Base-by-base conservation (phyloP, 2,329 filamentous ascomycete genomes). In the Neobulgaria alba region DNA sequence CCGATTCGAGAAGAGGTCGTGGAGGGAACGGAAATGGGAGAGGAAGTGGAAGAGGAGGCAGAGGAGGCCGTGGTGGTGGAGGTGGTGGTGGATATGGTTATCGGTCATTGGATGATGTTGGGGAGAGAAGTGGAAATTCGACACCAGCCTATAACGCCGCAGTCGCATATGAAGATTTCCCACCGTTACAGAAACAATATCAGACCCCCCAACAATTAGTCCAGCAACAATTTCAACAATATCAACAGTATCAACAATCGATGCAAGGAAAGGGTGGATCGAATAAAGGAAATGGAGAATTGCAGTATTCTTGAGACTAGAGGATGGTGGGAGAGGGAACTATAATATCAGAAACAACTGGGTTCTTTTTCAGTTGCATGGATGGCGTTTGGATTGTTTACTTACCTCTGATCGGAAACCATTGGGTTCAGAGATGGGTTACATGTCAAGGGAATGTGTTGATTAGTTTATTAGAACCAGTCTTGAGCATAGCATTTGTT, bases 51-150 rank as follows among this genome's bases (percentile, higher is more conserved):
- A 38, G 53, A 26, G 42, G 46, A 14, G 63, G 70, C 14, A 62
- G 65, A 10, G 58, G 67, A 30, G 61, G 65, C 12, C 53, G 62
- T 20, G 63, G 67, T 39, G 57, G 62, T 38, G 61, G 61, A 33
- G 61, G 72, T 34, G 61, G 65, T n/a, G 64, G 67, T 39, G 57
- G 62, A 18, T 66, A 70, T 46, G 65, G 68, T 33, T 85, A 86
- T 57, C 71, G 73, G 42, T 85, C 79, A 2, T 67, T 85, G 2
- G 82, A 85, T 57, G 82, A 86, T 51, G 68, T 79, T 19, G 56
- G 65, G 35, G 68, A 70, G 33, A 64, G 67, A 70, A 32, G 64
- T 64, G 44, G 65, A 8, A 65, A 63, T 34, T 60, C 61, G 8
- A 56, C 62, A 3, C 45, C 54, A 29, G 41, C 41, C 5, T 60